phyloP scores from a whole-genome alignment of 352 stramenopile species.

The Phytophthora gonapodyides region DNA sequence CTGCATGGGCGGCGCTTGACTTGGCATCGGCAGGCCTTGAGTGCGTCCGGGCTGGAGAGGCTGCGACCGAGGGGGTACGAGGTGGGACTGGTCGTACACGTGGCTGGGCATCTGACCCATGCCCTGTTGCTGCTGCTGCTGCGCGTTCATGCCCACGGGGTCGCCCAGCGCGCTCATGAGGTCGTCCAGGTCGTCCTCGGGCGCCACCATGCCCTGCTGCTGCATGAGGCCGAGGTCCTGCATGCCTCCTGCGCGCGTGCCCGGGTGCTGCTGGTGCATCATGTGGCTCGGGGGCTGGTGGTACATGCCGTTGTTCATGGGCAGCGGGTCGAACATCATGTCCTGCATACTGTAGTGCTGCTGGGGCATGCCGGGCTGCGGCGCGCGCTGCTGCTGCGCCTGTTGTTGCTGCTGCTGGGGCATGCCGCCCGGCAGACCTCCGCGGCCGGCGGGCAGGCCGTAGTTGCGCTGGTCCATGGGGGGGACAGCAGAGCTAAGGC shows the following conservation, averaged over 20 bases:
- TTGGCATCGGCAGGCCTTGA: conserved; percentile 35
- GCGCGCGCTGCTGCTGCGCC: conserved; percentile 17
- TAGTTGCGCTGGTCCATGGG: conserved; percentile 74
- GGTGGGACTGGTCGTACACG: conserved; percentile 47
- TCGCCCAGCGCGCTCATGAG: conserved; percentile 56
- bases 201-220: conserved; percentile 38
- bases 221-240: conserved; percentile 30
- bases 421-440: conserved; percentile 50
- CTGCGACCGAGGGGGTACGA: conserved; percentile 37
- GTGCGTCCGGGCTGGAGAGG: conserved; percentile 34
- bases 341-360: conserved; percentile 70
- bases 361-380: conserved; percentile 20
- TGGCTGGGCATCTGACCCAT: too few relatives aligned
- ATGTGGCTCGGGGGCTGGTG: conserved; percentile 45
- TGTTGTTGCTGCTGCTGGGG: conserved; percentile 16
- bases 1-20: conserved; percentile 44
- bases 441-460: conserved; percentile 50
- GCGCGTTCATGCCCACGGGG: conserved; percentile 36
- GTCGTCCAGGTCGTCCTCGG: conserved; percentile 57
- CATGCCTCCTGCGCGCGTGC: conserved; percentile 35
- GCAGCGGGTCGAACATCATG: conserved; percentile 78
- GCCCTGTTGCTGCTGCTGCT: conserved; percentile 25
- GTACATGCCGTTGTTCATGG: conserved; percentile 66
- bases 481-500: not conserved
- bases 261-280: conserved; percentile 44